Evolutionary conservation across 1,284 basidiomycete genomes (phyloP), one percentile per base, ranked within the genome.

Genomic region (Sanghuangporus weigelae): DNA sequence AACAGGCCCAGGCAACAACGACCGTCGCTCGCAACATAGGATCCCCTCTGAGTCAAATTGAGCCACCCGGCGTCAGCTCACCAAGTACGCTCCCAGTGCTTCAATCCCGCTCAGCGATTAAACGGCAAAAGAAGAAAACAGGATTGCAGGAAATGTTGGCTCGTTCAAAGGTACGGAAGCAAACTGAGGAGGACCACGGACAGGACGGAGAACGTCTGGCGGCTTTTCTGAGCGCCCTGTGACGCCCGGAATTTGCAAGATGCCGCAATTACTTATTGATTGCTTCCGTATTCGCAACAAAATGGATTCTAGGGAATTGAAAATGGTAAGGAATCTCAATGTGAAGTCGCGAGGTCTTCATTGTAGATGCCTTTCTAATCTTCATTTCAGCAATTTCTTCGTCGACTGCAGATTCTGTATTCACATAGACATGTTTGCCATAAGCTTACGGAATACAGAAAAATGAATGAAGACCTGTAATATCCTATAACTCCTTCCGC

Each of bases 121-220:
- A 60, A 36, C 75, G 78, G 26, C 68, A 74, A 16, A 78, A 82
- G 63, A 82, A 81, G 69, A 80, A 78, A 65, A 68, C 76, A 0
- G 79, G 79, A 7, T 70, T 91, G 53, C 86, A 84, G 71, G 79
- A 82, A 48, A 80, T 91, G 76, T 75, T 91, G 44, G 79, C 79
- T 40, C 81, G 81, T 42, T 87, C 86, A 68, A 81, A 82, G 64
- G 78, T 79, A 68, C 77, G 81, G 66, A 78, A 79, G 68, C 77
- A 81, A 66, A 78, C 72, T 72, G 70, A 70, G 71, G 64, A 64
- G n/a, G 66, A 67, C 42, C 66, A 66, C 36, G 69, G 68, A 51
- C 69, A 71, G 59, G 66, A 67, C 59, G 59, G 71, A n/a, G 72
- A 73, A 36, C 78, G 78, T 46, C 73, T 90, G 23, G 81, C 84